phyloP scores from a whole-genome alignment of 345 rosid species.

The Rhodamnia argentea region DNA sequence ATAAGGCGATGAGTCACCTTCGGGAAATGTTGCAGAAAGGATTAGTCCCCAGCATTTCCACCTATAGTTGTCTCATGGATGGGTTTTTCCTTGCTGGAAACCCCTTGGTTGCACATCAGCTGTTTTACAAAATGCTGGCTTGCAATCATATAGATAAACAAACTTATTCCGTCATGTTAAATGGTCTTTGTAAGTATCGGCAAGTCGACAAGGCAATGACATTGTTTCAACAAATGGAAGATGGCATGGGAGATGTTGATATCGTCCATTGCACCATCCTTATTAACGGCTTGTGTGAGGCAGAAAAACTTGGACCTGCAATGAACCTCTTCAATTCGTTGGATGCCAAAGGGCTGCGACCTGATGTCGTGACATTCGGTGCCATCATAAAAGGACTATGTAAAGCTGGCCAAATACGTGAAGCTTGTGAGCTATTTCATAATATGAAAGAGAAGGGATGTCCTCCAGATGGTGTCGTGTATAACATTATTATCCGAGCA shows the following conservation, averaged over 20 bases:
- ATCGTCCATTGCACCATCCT: background rate
- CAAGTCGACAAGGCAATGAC: background rate
- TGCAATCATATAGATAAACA: background rate
- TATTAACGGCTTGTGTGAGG: background rate
- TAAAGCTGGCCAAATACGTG: background rate
- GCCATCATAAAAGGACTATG: background rate
- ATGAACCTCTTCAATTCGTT: background rate
- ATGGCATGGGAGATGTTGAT: background rate
- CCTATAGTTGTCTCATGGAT: slow-evolving; percentile 1
- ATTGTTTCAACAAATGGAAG: background rate
- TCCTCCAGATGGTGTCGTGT: background rate
- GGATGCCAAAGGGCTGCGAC: background rate
- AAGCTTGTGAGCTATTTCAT: background rate
- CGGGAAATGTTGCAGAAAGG: slow-evolving; percentile 2
- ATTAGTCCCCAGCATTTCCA: slow-evolving; percentile 3
- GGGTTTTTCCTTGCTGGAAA: slow-evolving; percentile 1
- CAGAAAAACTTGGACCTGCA: background rate
- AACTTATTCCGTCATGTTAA: slow-evolving; percentile 1
- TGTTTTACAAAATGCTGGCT: background rate
- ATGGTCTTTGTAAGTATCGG: slow-evolving; percentile 2
- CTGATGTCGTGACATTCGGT: background rate
- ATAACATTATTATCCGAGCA: background rate
- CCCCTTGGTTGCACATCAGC: background rate
- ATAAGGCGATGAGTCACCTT: background rate
- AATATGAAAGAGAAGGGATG: background rate